Evolutionary conservation across 106 monocot species (phyloP).

Genomic region (Gastrodia elata): DNA sequence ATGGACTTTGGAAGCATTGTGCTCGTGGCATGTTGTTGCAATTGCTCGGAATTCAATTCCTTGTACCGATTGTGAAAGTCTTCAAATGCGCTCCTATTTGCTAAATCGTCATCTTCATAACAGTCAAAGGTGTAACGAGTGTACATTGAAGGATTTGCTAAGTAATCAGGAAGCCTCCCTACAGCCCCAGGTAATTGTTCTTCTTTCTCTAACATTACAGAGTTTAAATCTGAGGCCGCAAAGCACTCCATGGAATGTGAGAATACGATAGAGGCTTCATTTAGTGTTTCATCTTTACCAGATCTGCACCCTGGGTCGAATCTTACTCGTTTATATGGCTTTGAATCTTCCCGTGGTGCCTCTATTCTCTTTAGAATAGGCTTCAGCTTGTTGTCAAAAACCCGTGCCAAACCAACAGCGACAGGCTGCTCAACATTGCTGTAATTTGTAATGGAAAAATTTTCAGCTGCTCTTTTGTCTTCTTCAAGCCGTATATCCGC

Average conservation of each 20-base stretch:
- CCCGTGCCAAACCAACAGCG: neutral
- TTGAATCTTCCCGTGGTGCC: conserved; percentile 24
- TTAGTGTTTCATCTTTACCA: conserved; percentile 10
- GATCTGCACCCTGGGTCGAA: conserved; percentile 38
- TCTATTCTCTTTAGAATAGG: conserved; percentile 86
- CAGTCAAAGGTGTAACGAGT: conserved; percentile 52
- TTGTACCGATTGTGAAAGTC: conserved; percentile 56
- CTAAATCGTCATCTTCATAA: conserved; percentile 25
- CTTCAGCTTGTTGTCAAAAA: conserved; percentile 35
- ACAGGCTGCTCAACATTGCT: neutral
- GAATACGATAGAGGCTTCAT: conserved; percentile 7
- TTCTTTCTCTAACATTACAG: neutral
- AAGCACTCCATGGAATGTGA: conserved; percentile 12
- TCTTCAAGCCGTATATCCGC: conserved; percentile 62
- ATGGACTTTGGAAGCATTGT: conserved; percentile 54
- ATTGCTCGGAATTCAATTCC: conserved; percentile 17
- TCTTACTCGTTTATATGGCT: conserved; percentile 80
- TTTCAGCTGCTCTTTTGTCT: conserved; percentile 22
- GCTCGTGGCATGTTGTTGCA: conserved; percentile 14
- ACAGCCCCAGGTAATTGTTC: conserved; percentile 20
- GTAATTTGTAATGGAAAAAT: neutral
- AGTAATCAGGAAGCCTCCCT: conserved; percentile 86
- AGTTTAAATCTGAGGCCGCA: neutral
- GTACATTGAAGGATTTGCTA: conserved; percentile 81
- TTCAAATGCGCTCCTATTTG: conserved; percentile 57